phyloP scores from a whole-genome alignment of 106 monocot species.

The Apostasia shenzhenica region DNA sequence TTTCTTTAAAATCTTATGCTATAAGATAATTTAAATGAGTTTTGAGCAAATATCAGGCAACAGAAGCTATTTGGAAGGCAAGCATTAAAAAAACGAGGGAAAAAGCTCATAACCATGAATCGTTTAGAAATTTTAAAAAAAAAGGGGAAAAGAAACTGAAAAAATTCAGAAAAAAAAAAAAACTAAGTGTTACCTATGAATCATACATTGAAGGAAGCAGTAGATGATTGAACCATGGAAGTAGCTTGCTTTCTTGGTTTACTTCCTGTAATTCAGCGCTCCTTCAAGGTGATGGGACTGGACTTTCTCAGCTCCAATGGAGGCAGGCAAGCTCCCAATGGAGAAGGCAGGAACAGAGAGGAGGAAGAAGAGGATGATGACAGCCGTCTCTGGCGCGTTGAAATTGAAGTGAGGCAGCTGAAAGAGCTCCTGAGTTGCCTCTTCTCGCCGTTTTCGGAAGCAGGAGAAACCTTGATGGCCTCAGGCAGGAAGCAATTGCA shows the following conservation, averaged over 20 bases:
- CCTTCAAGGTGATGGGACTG: not conserved
- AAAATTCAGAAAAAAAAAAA: too few species aligned
- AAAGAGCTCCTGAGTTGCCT: slow-evolving; percentile 40
- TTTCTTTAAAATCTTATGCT: too few species aligned
- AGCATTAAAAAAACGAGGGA: too few species aligned
- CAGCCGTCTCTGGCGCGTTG: slow-evolving; percentile 31
- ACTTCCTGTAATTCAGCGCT: not conserved
- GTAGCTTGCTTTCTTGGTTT: not conserved
- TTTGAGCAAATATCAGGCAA: too few species aligned
- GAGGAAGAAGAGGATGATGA: slow-evolving; percentile 24
- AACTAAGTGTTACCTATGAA: too few species aligned
- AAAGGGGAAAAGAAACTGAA: too few species aligned
- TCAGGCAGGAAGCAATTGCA: slow-evolving; percentile 69
- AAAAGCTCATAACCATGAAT: too few species aligned
- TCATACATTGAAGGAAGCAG: too few species aligned
- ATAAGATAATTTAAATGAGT: too few species aligned
- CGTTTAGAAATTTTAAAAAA: too few species aligned
- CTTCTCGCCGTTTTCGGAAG: slow-evolving; percentile 41
- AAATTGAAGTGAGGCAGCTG: slow-evolving; percentile 55
- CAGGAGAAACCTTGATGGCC: slow-evolving; percentile 43
- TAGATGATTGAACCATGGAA: not conserved
- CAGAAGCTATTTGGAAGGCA: too few species aligned
- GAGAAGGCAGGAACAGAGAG: slow-evolving; percentile 35
- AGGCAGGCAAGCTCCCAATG: slow-evolving; percentile 17
- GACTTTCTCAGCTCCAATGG: slow-evolving; percentile 12